Base-by-base conservation (phyloP, 805 yeast genomes). In the Wickerhamomyces bovis region DNA sequence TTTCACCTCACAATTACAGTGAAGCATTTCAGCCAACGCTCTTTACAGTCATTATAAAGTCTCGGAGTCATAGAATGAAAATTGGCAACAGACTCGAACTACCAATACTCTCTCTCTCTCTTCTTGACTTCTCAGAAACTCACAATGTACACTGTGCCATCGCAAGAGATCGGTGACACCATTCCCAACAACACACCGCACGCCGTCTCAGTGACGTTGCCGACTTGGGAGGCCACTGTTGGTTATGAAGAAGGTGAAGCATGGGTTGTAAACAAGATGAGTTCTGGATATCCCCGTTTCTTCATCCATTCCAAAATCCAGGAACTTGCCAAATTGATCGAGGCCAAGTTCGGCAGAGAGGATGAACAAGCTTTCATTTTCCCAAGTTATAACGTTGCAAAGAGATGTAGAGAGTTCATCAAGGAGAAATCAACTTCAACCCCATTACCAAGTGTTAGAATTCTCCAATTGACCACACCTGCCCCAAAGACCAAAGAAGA, bases 181-280 rank as follows among this genome's bases (percentile, higher is more conserved):
- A 90, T 94, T 48, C 97, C 99, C 3, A 83, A 86, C 49, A 83
- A 88, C 62, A 84, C 95, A 0, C 81, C 84, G 3, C 98, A 94
- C 65, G 97, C 97, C 0, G 96, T 92, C 2, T 87, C 96, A 12
- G 97, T 92, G 41, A 86, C 96, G 2, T 73, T 92, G 30, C 99
- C 99, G 8, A 86, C 96, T 0, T 94, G 98, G 99, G 85, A 80
- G 42, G 89, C 95, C 40, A 88, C 85, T 4, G 85, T 94, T 1
- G 97, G 89, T 3, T 94, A 94, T 60, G 97, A 89, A 62, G 94
- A 87, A 64, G 96, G 96, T 18, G 83, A 86, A 57, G 81, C 77
- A 19, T 81, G 89, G 85, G 88, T 89, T 4, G 82, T 83, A 16
- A 67, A 71, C 41, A 79, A 80, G 61, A 85, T 92, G 89, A 72